These are phyloP conservation scores for Fonsecaea multimorphosa DNA, from an alignment of 2,329 filamentous ascomycete genomes.

Conservation along the genomic window DNA sequence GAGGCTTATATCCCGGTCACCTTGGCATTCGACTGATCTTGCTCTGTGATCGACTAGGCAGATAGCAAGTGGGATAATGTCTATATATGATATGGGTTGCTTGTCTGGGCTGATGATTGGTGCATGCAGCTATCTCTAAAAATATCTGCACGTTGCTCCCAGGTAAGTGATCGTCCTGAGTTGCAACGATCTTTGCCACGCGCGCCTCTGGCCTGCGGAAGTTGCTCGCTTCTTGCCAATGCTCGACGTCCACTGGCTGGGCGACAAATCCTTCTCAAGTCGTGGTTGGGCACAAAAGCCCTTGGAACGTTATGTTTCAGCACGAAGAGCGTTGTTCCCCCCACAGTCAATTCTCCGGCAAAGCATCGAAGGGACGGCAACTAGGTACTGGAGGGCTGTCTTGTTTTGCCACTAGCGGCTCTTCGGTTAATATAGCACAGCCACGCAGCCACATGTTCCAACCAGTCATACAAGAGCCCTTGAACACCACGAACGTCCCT, in stretches of 20 bases:
- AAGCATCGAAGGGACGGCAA: background rate
- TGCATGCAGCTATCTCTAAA: conserved; percentile 6
- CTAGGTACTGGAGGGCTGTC: conserved; percentile 3
- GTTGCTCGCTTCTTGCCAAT: background rate
- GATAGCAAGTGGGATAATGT: too few relatives aligned
- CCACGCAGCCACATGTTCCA: conserved; percentile 31
- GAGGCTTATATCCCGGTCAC: background rate
- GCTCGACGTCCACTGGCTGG: background rate
- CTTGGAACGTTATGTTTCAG: background rate
- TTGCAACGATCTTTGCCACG: background rate
- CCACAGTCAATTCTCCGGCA: conserved; percentile 6
- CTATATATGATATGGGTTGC: background rate
- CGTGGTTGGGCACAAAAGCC: background rate
- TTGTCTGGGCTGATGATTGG: background rate
- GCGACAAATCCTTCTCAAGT: background rate
- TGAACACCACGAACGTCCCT: background rate
- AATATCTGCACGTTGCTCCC: background rate
- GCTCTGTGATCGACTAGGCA: background rate
- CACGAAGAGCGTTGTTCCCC: background rate
- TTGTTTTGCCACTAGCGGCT: conserved; percentile 23
- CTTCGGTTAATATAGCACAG: conserved; percentile 24
- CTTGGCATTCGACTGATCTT: background rate
- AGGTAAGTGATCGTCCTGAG: background rate
- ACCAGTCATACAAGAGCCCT: conserved; percentile 19
- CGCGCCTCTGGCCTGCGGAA: background rate